Percentiles rank a stretch among this genome's conserved stretches.
Evolutionary conservation across 495 filamentous ascomycete genomes (phyloP).

Genomic region (Hypomontagnella submonticulosa): DNA sequence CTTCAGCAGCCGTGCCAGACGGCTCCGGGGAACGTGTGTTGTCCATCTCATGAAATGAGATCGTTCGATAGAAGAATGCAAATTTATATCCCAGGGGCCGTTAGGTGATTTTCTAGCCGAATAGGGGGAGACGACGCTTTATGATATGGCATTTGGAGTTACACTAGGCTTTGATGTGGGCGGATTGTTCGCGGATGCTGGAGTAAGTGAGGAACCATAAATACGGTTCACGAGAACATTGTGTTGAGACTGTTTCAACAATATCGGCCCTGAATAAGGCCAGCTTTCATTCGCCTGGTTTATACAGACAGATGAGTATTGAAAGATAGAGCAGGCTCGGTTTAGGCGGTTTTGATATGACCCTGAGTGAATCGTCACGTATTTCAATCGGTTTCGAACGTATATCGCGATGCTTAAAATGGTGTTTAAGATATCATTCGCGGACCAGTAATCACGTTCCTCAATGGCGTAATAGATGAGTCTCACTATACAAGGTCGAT

Average conservation of each 20-base stretch:
- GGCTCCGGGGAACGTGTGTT: slow-evolving; percentile 19
- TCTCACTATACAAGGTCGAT: no score
- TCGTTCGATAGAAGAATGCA: neutral
- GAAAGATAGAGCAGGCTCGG: neutral
- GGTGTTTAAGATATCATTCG: slow-evolving; percentile 13
- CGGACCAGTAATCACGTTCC: neutral
- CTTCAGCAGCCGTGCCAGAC: slow-evolving; percentile 41
- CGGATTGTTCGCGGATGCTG: slow-evolving; percentile 19
- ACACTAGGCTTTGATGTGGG: slow-evolving; percentile 2
- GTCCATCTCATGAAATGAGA: slow-evolving; percentile 11
- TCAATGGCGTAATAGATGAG: no score
- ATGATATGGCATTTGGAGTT: slow-evolving; percentile 11
- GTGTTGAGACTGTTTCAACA: neutral
- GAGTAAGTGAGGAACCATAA: slow-evolving; percentile 20
- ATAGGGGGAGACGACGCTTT: neutral
- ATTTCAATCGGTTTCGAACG: neutral
- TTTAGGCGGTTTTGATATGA: neutral
- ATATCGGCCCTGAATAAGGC: neutral
- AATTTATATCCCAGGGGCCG: neutral
- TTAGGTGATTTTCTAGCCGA: neutral
- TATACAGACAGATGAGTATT: neutral
- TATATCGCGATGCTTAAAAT: slow-evolving; percentile 6
- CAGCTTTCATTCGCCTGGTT: neutral
- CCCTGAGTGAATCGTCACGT: no score
- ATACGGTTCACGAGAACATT: slow-evolving; percentile 16